Base-by-base conservation (phyloP, 2,329 filamentous ascomycete genomes). In the Nemania sp. region DNA sequence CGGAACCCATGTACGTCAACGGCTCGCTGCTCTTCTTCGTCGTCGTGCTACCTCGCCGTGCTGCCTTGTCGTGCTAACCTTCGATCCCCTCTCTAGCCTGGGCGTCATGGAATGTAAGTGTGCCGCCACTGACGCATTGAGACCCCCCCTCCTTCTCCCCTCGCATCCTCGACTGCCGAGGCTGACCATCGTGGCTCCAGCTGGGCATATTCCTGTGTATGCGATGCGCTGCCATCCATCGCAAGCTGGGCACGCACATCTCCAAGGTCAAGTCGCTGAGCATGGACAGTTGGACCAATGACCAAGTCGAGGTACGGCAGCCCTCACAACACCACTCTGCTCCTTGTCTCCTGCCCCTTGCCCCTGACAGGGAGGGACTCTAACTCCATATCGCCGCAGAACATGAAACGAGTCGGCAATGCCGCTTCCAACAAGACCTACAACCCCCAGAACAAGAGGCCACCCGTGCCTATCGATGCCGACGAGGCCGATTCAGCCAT, bases 201-300 rank as follows among this genome's bases (percentile, higher is more conserved):
- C 81, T 99, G 78, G 95, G 95, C 62, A 87, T 98, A 66, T 99
- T 99, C 75, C 82, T 99, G 52, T 99, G 95, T 79, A 96, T 99
- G 90, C 91, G 95, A 74, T 99, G 95, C 81, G 95, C 93, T 55
- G 86, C 92, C 56, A 85, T 98, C 72, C 95, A 99, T 80, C 91
- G 95, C 73, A 98, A 98, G 78, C 82, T 99, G 72, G 95, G 95
- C 63, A 98, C 95, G 42, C 95, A 99, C 77, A 92, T 99, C 65
- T 97, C 93, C 67, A 99, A 99, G 77, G 92, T 99, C 80, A 99
- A 99, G 78, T 98, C 93, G 39, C 78, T 99, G 79, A 98, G 90
- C 76, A 98, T 99, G 93, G 95, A 99, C 78, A 95, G 90, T 68
- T 99, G 95, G 95, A 88, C 90, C 50, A 89, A 89, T 72, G 95